Evolutionary conservation across 1,284 basidiomycete genomes (phyloP), one percentile per base, ranked within the genome.

Genomic region (Ustilago shanxiensis): DNA sequence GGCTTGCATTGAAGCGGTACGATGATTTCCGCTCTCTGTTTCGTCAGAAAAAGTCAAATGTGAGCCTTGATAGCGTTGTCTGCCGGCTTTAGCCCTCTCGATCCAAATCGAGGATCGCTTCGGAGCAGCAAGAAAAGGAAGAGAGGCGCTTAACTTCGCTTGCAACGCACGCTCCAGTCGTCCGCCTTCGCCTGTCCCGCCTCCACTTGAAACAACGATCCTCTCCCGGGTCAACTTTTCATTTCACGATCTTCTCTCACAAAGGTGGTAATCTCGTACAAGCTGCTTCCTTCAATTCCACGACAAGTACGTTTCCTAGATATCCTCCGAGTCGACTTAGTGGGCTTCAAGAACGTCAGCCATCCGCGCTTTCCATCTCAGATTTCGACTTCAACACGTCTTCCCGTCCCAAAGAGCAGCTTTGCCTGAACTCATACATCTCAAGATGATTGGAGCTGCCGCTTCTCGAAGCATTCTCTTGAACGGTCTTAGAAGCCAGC

Each of bases 371-470:
- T 28, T 35, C 52, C 7, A n/a, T 44, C n/a, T 8, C 11, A 1
- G 11, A n/a, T 13, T 8, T 16, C 26, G 31, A 47, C 54, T 7
- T 33, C 51, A 53, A 35, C 51, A 33, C 29, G 29, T 20, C 20
- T 33, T 6, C n/a, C 20, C 14, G 14, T 35, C 29, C 28, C 11
- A 35, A 13, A 29, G 29, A 26, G 22, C 37, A 28, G 14, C 13
- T 18, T 44, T 16, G n/a, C 54, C n/a, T n/a, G n/a, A n/a, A n/a
- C n/a, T n/a, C n/a, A n/a, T 29, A 20, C 8, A 56, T 35, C 26
- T 24, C 56, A 72, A 35, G 28, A 73, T 73, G 71, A 65, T 73
- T 29, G 71, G 71, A n/a, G 44, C 66, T 28, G 60, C 62, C 31
- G 66, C 60, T 20, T 70, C 72, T 47, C 72, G 72, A 45, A 58